Conservation (phyloP, 2,329 filamentous ascomycete species). For the Claviceps fusiformis region DNA sequence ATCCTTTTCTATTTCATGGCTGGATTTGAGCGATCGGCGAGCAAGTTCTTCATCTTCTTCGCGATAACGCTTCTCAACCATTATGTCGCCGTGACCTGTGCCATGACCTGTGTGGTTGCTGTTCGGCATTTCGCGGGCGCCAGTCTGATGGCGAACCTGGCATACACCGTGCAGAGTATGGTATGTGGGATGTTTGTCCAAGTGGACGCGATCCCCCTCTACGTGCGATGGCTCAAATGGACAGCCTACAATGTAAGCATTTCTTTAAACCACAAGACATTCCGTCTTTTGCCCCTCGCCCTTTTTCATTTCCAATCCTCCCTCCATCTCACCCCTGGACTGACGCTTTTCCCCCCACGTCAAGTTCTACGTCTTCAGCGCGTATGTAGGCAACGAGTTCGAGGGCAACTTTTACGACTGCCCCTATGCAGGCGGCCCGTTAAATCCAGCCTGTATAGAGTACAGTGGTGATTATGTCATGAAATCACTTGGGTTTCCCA, state of each 20-base stretch:
- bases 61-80: slow-evolving; percentile 54
- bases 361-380: slow-evolving; percentile 58
- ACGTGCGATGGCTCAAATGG: slow-evolving; percentile 67
- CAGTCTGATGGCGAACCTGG: slow-evolving; percentile 58
- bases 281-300: no score
- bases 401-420: slow-evolving; percentile 60
- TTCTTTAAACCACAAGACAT: no score
- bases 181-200: slow-evolving; percentile 69
- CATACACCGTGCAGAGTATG: slow-evolving; percentile 60
- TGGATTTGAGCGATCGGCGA: slow-evolving; percentile 50
- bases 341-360: slow-evolving; percentile 7
- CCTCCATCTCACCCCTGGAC: neutral
- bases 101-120: slow-evolving; percentile 52
- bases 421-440: slow-evolving; percentile 45
- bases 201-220: slow-evolving; percentile 57
- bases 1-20: slow-evolving; percentile 68
- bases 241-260: slow-evolving; percentile 16
- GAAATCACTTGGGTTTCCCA: slow-evolving; percentile 52
- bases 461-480: slow-evolving; percentile 61
- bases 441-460: slow-evolving; percentile 50
- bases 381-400: slow-evolving; percentile 61
- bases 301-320: no score
- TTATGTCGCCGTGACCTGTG: slow-evolving; percentile 60
- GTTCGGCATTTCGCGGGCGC: slow-evolving; percentile 56
- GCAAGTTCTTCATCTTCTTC: slow-evolving; percentile 61